A percentile compares a stretch with the other conserved stretches of the same genome.
These are phyloP conservation scores for Symbiodinium natans DNA, from an alignment of 73 alveolate genomes.

Conservation along the genomic window DNA sequence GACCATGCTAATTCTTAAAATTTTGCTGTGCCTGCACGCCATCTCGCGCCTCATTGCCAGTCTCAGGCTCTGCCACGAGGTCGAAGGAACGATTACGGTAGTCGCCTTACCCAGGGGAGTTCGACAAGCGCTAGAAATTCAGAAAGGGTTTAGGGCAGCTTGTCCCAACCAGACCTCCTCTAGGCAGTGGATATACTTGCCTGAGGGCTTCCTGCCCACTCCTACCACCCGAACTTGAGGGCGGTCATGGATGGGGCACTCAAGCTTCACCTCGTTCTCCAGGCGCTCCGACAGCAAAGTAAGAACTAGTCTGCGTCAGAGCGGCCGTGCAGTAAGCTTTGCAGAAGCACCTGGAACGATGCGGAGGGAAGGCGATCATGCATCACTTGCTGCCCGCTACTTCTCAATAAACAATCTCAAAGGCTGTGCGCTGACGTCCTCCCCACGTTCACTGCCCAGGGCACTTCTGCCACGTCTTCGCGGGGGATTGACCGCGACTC, in stretches of 20 bases:
- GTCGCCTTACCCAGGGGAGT: too few species aligned
- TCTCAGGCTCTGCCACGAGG: neutral
- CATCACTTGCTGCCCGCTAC: neutral
- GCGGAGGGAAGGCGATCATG: neutral
- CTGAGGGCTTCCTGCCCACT: too few species aligned
- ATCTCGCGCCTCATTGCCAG: neutral
- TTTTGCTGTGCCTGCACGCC: neutral
- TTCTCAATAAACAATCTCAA: neutral
- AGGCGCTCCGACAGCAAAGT: too few species aligned
- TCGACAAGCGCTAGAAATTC: too few species aligned
- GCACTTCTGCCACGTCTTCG: neutral
- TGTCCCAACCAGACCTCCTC: too few species aligned
- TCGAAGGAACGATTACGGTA: neutral
- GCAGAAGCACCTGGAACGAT: neutral
- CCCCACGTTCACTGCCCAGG: too few species aligned
- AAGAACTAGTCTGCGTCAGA: neutral
- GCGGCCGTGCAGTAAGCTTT: neutral
- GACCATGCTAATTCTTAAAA: neutral
- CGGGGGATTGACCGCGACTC: neutral
- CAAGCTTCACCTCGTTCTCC: too few species aligned
- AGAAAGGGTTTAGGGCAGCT: too few species aligned
- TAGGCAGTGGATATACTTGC: too few species aligned
- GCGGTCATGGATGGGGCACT: too few species aligned
- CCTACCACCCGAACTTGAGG: too few species aligned
- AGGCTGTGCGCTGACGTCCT: too few species aligned